A percentile compares a stretch with the other conserved stretches of the same genome.
Conservation (phyloP, 2,329 filamentous ascomycete species). For the Talaromyces sp. region DNA sequence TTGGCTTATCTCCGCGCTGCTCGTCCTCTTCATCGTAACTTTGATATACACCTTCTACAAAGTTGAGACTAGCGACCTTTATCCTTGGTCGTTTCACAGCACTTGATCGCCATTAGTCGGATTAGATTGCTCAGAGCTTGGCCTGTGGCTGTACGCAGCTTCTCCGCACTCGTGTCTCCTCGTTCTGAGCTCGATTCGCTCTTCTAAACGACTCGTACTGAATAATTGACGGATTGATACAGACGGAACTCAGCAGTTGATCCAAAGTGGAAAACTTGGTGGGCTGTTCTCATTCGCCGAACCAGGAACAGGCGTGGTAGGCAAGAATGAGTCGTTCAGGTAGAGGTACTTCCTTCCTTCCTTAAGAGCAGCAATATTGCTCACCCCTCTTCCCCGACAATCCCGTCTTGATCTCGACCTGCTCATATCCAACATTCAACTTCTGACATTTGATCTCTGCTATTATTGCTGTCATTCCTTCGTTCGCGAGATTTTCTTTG, state of each 20-base stretch:
- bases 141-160: conserved; percentile 13
- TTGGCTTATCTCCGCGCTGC: conserved; percentile 6
- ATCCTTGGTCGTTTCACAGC: background rate
- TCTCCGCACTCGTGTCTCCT: conserved; percentile 9
- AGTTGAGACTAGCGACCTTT: background rate
- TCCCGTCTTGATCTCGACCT: background rate
- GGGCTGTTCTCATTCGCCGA: background rate
- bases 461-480: background rate
- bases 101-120: background rate
- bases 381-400: background rate
- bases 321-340: conserved; percentile 10
- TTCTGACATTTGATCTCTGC: background rate
- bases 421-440: background rate
- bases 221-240: background rate
- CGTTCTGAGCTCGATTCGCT: background rate
- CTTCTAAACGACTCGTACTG: background rate
- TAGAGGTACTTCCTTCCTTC: background rate
- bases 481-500: too few species aligned
- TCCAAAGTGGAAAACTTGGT: background rate
- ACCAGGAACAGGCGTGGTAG: background rate
- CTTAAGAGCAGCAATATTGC: background rate
- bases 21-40: background rate
- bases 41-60: background rate
- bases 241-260: background rate
- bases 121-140: background rate